A percentile compares a stretch with the other conserved stretches of the same genome.
These are phyloP conservation scores for Heterobasidion irregulare DNA, from an alignment of 1,284 basidiomycete species.

Conservation along the genomic window DNA sequence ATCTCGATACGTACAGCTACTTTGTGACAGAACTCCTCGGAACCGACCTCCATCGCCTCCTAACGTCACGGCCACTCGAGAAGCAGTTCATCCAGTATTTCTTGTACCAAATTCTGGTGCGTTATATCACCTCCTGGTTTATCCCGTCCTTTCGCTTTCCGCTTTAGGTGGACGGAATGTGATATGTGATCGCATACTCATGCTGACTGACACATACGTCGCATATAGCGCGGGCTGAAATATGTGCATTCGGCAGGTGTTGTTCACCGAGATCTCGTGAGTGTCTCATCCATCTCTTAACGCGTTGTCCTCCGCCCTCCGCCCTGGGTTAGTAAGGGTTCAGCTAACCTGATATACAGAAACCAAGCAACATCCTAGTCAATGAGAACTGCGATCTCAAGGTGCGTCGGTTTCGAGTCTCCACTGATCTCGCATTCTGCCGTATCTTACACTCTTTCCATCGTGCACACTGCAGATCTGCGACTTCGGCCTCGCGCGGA, in stretches of 20 bases:
- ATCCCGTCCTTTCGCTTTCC: neutral
- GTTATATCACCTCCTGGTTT: conserved; percentile 18
- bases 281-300: conserved; percentile 16
- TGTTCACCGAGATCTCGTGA: conserved; percentile 90
- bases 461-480: conserved; percentile 63
- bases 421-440: neutral
- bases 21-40: conserved; percentile 99
- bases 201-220: conserved; percentile 2
- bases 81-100: conserved; percentile 99
- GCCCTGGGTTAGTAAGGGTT: neutral
- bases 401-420: conserved; percentile 23
- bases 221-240: conserved; percentile 83
- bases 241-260: conserved; percentile 99
- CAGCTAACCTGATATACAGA: conserved; percentile 38
- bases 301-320: neutral
- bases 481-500: conserved; percentile 95
- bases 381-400: conserved; percentile 99
- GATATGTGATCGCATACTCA: neutral
- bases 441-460: too few relatives aligned
- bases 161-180: neutral
- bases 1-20: conserved; percentile 47
- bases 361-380: conserved; percentile 99
- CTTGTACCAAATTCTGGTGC: conserved; percentile 93
- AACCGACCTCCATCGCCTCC: conserved; percentile 93
- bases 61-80: conserved; percentile 94